Evolutionary conservation across 2,329 filamentous ascomycete species (phyloP).

Genomic region (Verticillium klebahnii): DNA sequence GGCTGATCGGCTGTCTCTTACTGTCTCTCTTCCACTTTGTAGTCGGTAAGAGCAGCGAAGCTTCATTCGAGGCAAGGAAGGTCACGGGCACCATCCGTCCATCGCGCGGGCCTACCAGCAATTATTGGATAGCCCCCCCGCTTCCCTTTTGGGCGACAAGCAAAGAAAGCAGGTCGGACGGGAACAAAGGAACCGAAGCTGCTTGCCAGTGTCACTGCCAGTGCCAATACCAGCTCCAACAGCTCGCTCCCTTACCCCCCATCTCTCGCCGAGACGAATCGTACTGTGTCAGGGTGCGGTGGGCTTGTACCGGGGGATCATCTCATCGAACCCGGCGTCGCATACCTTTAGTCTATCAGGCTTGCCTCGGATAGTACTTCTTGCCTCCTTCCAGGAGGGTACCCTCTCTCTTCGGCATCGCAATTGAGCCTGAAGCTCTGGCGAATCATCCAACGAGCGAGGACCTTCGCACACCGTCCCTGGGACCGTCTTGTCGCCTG

Average conservation of each 20-base stretch:
- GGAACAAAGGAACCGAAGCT: neutral
- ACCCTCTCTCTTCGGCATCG: neutral
- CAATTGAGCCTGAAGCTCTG: neutral
- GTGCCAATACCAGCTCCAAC: no score
- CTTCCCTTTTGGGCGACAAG: neutral
- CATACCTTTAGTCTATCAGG: neutral
- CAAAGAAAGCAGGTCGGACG: neutral
- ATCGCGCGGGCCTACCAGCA: neutral
- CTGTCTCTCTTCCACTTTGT: neutral
- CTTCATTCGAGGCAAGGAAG: neutral
- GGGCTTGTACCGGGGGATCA: no score
- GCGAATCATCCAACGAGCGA: neutral
- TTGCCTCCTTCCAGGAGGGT: neutral
- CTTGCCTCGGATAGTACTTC: neutral
- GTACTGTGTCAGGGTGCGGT: no score
- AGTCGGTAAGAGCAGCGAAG: neutral
- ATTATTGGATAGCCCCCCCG: neutral
- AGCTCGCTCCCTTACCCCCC: no score
- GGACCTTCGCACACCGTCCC: neutral
- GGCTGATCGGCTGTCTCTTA: neutral
- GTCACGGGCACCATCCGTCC: neutral
- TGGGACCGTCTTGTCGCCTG: neutral
- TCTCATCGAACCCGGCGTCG: neutral
- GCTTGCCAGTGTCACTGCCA: neutral
- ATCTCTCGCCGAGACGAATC: no score